phyloP scores from a whole-genome alignment of 192 early-diverging fungal species.

The Paraglomus brasilianum region DNA sequence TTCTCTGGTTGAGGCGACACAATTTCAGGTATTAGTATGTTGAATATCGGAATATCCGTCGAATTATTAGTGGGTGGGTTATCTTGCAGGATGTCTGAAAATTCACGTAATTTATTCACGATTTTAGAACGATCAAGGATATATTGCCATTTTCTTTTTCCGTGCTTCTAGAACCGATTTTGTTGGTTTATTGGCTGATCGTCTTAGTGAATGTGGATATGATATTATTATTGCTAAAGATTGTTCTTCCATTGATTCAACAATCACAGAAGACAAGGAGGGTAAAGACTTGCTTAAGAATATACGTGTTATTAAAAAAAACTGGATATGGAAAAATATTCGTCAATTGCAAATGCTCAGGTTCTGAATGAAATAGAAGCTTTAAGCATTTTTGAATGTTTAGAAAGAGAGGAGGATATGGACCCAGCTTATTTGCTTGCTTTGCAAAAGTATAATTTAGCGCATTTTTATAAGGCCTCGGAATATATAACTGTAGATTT shows the following conservation, averaged over 20 bases:
- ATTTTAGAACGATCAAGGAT: background rate
- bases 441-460: too few species aligned
- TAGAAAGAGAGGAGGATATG: background rate
- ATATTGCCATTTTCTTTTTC: too few species aligned
- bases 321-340: conserved; percentile 1
- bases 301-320: background rate
- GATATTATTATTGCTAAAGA: background rate
- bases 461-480: too few species aligned
- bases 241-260: background rate
- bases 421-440: too few species aligned
- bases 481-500: too few species aligned
- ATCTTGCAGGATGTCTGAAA: background rate
- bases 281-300: background rate
- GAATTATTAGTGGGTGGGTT: background rate
- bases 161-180: conserved; percentile 15
- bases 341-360: background rate
- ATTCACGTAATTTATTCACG: background rate
- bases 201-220: background rate
- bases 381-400: background rate
- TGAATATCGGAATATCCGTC: background rate
- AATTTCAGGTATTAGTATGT: too few species aligned
- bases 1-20: too few species aligned
- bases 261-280: conserved; percentile 4
- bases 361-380: background rate
- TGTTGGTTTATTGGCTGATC: conserved; percentile 4